phyloP scores from a whole-genome alignment of 148 eudicot genomes.

The Camellia granthamiana region DNA sequence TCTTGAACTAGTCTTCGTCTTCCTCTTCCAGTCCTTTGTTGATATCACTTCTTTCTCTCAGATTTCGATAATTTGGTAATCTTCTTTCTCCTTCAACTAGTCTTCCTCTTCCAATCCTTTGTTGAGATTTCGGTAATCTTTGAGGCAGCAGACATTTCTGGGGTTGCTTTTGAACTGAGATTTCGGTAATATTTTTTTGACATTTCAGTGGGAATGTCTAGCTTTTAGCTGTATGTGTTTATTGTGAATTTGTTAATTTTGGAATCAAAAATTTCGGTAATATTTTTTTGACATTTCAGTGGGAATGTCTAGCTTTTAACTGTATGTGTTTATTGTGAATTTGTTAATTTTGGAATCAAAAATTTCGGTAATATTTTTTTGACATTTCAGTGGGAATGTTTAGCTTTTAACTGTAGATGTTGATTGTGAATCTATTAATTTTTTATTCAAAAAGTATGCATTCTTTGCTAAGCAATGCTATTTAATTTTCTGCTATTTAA shows the following conservation, averaged over 20 bases:
- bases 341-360: background rate
- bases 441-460: background rate
- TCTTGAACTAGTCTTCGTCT: no score
- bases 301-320: background rate
- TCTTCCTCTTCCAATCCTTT: no score
- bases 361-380: background rate
- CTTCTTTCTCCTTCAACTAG: no score
- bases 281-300: background rate
- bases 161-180: no score
- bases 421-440: no score
- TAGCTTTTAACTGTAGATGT: background rate
- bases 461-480: conserved; percentile 3
- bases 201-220: background rate
- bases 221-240: background rate
- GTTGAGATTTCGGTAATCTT: no score
- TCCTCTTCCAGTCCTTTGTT: no score
- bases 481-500: conserved; percentile 33
- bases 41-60: no score
- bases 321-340: background rate
- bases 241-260: background rate
- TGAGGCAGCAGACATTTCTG: no score
- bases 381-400: background rate
- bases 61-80: no score
- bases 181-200: background rate
- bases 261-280: background rate